Evolutionary conservation across 805 yeast genomes (phyloP), one percentile per base, ranked within the genome.

Genomic region (Cyberlindnera euphorbiae): DNA sequence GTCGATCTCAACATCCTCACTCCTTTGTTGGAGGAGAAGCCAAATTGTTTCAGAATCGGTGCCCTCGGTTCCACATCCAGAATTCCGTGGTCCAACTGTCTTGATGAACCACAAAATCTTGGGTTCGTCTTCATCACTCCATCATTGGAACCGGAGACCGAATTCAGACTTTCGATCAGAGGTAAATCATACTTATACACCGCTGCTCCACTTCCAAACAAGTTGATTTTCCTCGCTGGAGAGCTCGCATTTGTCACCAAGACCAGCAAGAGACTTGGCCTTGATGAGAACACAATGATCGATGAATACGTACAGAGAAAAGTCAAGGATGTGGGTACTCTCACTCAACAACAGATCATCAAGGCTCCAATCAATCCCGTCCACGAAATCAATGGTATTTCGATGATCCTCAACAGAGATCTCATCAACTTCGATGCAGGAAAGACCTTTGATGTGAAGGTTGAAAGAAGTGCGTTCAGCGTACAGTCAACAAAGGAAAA

Each of bases 1-100:
- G 63, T 65, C 4, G 77, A 73, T 39, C 58, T 73, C 57, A 61
- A 66, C 7, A 56, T 59, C 17, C 53, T 71, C 42, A 57, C 63
- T 32, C 67, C 66, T 0, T 39, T 64, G 21, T 36, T 63, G 6
- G 54, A 50, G 24, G 68, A 64, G 41, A 64, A 59, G 35, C 71
- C 73, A 28, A 60, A 52, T 35, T 71, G 77, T 51, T 57, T 59
- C 30, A 53, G 69, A 33, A 63, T 71, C 15, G 73, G 73, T 41
- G 67, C 70, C 3, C 41, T 64, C 11, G 70, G 69, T 30, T 55
- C 67, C 12, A 59, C 59, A 6, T 49, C 60, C 1, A 53, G 70
- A 50, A 61, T 62, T n/a, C 59, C 62, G 15, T 64, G 70, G 70
- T 48, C 59, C 5, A 66, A 63, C 17, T 64, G 70, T 52, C 41